Base-by-base conservation (phyloP, 495 filamentous ascomycete genomes). In the Neurospora intermedia region DNA sequence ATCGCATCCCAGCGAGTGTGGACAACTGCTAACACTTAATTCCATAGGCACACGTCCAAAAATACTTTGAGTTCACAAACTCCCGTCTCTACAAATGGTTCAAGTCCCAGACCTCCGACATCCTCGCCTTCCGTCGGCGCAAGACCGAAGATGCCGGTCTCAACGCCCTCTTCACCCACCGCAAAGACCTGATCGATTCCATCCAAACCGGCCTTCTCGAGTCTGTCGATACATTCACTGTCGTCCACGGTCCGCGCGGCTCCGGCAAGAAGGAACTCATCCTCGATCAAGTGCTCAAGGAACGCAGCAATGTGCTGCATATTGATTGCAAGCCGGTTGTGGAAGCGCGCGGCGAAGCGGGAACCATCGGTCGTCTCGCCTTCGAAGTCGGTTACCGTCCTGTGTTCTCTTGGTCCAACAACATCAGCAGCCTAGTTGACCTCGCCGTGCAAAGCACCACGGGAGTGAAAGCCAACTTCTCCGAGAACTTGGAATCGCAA, bases 391-490 rank as follows among this genome's bases (percentile, higher is more conserved):
- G 96, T 46, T 99, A 98, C 76, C 85, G 93, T 2, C 96, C 96
- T 0, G 88, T 99, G 8, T 99, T 99, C 80, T 95, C 92, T 0
- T 99, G 94, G 92, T 90, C 96, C 84, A 99, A 99, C 80, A 97
- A 90, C 75, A 87, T 98, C 72, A 96, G 92, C 80, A 97, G 93
- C 79, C 86, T 97, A 75, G 85, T 97, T 74, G 96, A 99, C 75
- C 88, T 99, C 54, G 96, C 94, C 20, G 91, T 94, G 18, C 94
- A 98, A 76, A 92, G 96, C 73, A 94, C 95, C 43, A 97, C 96
- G 45, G 96, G 96, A 15, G 91, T 94, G 66, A 97, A 97, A 77
- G 91, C 96, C 16, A 96, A 96, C 1, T 97, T 99, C 80, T 96
- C 92, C 0, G 96, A 99, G 79, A 98, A 94, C 0, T 81, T 98